These are phyloP conservation scores for Camelina sativa DNA, from an alignment of 345 rosid genomes.

Conservation along the genomic window DNA sequence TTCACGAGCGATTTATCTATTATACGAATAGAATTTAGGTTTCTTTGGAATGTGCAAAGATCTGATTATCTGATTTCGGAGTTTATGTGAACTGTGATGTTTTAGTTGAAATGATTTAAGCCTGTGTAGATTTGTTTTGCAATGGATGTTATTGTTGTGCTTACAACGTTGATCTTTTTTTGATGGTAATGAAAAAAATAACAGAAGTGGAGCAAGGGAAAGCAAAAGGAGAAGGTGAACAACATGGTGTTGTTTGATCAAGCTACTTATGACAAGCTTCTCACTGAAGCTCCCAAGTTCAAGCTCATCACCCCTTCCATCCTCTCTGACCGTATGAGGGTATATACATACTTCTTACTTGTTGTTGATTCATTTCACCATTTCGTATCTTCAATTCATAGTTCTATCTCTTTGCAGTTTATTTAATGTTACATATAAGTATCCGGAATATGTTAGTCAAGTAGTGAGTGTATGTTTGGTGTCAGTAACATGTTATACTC, in stretches of 20 bases:
- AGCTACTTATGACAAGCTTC: constrained; percentile 80
- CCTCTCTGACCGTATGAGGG: constrained; percentile 86
- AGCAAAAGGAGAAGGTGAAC: constrained; percentile 96
- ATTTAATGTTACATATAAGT: background rate
- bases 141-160: background rate
- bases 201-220: constrained; percentile 92
- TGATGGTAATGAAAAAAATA: constrained; percentile 2
- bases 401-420: background rate
- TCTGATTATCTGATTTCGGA: constrained; percentile 12
- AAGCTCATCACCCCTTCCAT: constrained; percentile 87
- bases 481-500: background rate
- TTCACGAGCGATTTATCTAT: background rate
- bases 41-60: background rate
- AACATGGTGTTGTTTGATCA: constrained; percentile 91
- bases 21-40: background rate
- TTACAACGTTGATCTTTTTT: background rate
- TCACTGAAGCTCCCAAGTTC: constrained; percentile 76
- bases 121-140: background rate
- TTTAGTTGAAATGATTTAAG: background rate
- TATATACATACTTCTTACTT: constrained; percentile 19
- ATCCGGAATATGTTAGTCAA: background rate
- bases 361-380: background rate
- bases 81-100: background rate
- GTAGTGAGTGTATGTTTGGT: background rate
- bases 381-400: background rate